These are phyloP conservation scores for Wickerhamomyces bovis DNA, from an alignment of 805 yeast genomes.

Conservation along the genomic window DNA sequence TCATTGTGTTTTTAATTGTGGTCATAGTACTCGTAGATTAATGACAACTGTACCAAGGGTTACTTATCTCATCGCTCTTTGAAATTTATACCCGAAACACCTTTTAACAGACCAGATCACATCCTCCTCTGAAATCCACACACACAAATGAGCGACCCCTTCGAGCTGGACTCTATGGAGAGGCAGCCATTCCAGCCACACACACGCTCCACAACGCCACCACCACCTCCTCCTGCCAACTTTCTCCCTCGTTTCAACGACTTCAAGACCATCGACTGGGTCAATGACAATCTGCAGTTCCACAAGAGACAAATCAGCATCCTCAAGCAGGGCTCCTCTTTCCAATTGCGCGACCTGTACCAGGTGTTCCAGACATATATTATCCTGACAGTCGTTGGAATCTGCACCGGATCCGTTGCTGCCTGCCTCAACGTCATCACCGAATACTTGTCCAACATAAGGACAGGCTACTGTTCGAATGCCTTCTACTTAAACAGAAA, in stretches of 20 bases:
- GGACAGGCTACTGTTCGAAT: constrained; percentile 70
- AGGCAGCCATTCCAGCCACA: background rate
- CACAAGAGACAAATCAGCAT: constrained; percentile 25
- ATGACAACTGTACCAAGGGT: too few relatives aligned
- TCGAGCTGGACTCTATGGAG: background rate
- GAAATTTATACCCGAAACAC: background rate
- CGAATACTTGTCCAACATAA: constrained; percentile 75
- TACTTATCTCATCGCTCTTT: background rate
- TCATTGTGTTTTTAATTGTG: too few relatives aligned
- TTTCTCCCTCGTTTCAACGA: constrained; percentile 44
- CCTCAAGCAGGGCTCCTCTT: constrained; percentile 2
- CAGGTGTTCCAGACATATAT: constrained; percentile 45
- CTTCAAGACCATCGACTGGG: constrained; percentile 67
- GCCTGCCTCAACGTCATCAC: constrained; percentile 77
- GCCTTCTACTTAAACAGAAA: constrained; percentile 64
- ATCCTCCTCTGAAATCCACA: background rate
- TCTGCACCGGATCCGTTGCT: constrained; percentile 75
- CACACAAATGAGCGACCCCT: background rate
- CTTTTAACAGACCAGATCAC: background rate
- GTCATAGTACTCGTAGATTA: too few relatives aligned
- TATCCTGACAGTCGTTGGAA: constrained; percentile 69
- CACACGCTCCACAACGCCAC: background rate
- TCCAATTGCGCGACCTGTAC: constrained; percentile 7
- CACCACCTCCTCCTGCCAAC: background rate
- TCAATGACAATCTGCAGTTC: constrained; percentile 50